Percentiles rank a stretch among this genome's conserved stretches.
Evolutionary conservation across 2,329 filamentous ascomycete species (phyloP).

Genomic region (Colletotrichum sp.): DNA sequence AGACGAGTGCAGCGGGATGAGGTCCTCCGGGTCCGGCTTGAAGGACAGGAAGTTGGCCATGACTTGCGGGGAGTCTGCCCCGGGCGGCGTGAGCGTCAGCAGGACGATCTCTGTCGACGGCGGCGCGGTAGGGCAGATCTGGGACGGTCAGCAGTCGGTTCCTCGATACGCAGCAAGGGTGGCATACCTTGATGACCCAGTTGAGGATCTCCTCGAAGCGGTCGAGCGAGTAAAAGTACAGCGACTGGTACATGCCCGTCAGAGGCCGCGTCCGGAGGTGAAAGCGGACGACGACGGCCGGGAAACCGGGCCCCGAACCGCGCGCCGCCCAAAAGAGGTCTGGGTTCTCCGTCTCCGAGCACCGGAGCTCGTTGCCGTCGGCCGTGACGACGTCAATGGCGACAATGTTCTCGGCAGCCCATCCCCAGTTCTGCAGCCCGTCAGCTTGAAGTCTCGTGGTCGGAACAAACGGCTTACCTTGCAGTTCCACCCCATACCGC

Average conservation of each 20-base stretch:
- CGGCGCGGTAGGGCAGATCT: constrained; percentile 36
- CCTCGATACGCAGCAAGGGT: neutral
- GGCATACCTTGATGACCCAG: constrained; percentile 47
- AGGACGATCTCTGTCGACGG: constrained; percentile 43
- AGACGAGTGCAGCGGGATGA: constrained; percentile 3
- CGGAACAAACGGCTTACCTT: constrained; percentile 37
- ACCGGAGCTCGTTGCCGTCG: constrained; percentile 45
- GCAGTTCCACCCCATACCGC: constrained; percentile 64
- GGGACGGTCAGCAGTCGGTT: neutral
- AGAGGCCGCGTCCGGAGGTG: constrained; percentile 44
- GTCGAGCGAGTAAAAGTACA: constrained; percentile 51
- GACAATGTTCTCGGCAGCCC: constrained; percentile 57
- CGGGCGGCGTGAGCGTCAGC: constrained; percentile 33
- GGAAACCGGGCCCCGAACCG: constrained; percentile 59
- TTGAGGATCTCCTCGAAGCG: constrained; percentile 48
- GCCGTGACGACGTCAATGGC: constrained; percentile 50
- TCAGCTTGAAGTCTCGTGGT: neutral
- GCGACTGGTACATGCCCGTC: constrained; percentile 34
- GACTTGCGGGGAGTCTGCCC: constrained; percentile 31
- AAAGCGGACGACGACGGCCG: constrained; percentile 55
- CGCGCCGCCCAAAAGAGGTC: constrained; percentile 63
- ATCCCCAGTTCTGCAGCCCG: constrained; percentile 53
- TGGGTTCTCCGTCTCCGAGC: constrained; percentile 45
- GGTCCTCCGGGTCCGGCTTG: constrained; percentile 30
- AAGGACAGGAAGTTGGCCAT: constrained; percentile 45